These are phyloP conservation scores for Myxozyma sirexii DNA, from an alignment of 805 yeast genomes.

Conservation along the genomic window DNA sequence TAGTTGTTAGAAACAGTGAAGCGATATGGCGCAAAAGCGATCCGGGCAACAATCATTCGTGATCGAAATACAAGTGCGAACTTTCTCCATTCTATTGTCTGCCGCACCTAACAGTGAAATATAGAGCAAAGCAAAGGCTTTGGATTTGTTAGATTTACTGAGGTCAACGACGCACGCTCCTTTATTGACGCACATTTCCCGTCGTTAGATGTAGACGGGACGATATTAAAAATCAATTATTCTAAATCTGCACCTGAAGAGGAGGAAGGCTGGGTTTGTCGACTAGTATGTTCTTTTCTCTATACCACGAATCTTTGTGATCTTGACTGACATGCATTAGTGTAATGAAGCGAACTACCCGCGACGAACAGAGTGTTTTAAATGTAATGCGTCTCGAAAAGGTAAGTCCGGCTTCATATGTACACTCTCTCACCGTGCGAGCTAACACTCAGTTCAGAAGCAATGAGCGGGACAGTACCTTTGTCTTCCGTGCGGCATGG, in stretches of 20 bases:
- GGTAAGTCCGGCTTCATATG: neutral
- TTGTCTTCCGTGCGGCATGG: neutral
- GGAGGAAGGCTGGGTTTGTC: slow-evolving; percentile 22
- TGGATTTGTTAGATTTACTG: slow-evolving; percentile 21
- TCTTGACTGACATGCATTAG: slow-evolving; percentile 1
- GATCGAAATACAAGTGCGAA: slow-evolving; percentile 23
- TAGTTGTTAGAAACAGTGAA: slow-evolving; percentile 6
- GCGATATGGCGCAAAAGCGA: slow-evolving; percentile 5
- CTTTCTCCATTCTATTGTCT: neutral
- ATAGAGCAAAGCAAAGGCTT: slow-evolving; percentile 19
- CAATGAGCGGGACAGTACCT: slow-evolving; percentile 3
- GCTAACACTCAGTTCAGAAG: neutral
- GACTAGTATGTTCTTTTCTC: neutral
- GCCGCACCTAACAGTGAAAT: too few species aligned
- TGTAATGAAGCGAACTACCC: slow-evolving; percentile 22
- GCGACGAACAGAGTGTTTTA: slow-evolving; percentile 18
- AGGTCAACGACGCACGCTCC: slow-evolving; percentile 6
- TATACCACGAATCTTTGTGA: neutral
- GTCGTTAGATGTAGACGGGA: neutral
- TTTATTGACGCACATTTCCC: slow-evolving; percentile 19
- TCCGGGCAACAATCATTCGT: slow-evolving; percentile 22
- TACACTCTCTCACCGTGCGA: neutral
- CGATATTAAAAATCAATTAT: slow-evolving; percentile 2
- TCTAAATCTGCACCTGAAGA: neutral
- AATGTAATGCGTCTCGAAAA: slow-evolving; percentile 14